phyloP scores from a whole-genome alignment of 1,139 yeast genomes.

The Taiozyma onychis region DNA sequence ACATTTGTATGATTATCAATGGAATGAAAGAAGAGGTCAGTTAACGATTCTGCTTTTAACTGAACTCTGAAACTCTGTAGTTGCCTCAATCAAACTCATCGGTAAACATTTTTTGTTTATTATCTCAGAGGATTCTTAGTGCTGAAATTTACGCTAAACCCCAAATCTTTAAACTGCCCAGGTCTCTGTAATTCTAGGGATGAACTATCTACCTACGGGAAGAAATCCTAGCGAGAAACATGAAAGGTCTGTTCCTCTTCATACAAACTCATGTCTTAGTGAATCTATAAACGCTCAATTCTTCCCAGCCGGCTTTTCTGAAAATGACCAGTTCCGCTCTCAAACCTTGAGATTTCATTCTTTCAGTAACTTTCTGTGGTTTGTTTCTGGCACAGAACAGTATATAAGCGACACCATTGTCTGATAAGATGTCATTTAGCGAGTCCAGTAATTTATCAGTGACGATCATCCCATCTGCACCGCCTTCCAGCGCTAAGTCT shows the following conservation, averaged over 20 bases:
- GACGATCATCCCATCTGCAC: constrained; percentile 81
- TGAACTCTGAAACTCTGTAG: not conserved
- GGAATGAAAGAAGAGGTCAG: not conserved
- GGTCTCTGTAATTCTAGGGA: not conserved
- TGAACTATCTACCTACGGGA: not conserved
- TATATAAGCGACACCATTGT: constrained; percentile 72
- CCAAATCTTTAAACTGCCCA: not conserved
- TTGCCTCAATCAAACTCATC: not conserved
- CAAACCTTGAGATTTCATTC: constrained; percentile 55
- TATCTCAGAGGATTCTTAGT: not conserved
- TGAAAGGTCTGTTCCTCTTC: not conserved
- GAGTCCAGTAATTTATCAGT: constrained; percentile 57
- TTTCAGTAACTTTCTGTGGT: constrained; percentile 52
- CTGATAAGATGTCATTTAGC: constrained; percentile 43
- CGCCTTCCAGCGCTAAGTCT: constrained; percentile 86
- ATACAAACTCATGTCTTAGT: not conserved
- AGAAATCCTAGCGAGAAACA: not conserved
- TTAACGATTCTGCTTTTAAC: not conserved
- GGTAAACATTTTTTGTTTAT: not conserved
- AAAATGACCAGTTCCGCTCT: constrained; percentile 41
- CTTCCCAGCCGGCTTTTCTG: constrained; percentile 96
- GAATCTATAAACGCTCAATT: constrained; percentile 65
- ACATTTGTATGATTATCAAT: constrained; percentile 1
- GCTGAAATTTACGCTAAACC: not conserved
- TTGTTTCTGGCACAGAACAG: constrained; percentile 82